phyloP scores from a whole-genome alignment of 2,329 filamentous ascomycete species.

The Colletotrichum ledebouriae region DNA sequence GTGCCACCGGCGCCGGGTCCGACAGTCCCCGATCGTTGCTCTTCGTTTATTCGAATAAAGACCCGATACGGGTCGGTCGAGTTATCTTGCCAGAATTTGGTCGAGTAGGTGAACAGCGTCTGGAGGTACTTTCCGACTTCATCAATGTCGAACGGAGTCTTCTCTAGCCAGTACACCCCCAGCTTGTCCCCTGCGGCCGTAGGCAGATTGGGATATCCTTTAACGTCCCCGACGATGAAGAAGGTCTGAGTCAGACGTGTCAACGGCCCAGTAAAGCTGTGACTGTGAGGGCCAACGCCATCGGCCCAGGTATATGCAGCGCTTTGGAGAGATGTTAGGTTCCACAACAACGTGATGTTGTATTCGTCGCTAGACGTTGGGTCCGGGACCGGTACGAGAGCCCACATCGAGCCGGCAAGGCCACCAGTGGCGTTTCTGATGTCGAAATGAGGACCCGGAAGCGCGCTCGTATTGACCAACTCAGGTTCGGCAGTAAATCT shows the following conservation, averaged over 20 bases:
- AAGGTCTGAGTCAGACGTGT: conserved; percentile 2
- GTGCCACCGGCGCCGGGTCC: conserved; percentile 9
- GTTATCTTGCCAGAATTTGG: conserved; percentile 24
- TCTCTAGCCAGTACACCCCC: conserved; percentile 27
- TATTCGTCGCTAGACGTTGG: not conserved
- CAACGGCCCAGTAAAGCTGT: conserved; percentile 9
- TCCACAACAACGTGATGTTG: conserved; percentile 9
- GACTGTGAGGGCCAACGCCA: conserved; percentile 1
- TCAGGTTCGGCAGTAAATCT: conserved; percentile 8
- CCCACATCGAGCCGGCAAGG: conserved; percentile 27
- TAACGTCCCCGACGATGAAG: conserved; percentile 24
- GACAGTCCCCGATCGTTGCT: conserved; percentile 7
- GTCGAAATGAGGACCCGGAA: conserved; percentile 26
- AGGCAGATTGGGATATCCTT: conserved; percentile 15
- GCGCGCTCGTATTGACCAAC: not conserved
- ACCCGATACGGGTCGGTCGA: conserved; percentile 15
- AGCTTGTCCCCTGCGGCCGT: not conserved
- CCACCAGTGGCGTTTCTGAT: conserved; percentile 19
- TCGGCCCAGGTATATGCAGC: conserved; percentile 25
- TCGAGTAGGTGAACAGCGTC: not conserved
- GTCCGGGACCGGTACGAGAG: conserved; percentile 4
- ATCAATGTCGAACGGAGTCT: conserved; percentile 11
- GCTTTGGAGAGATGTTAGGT: not conserved
- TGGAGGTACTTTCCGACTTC: not conserved
- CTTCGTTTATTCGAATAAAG: conserved; percentile 21